Evolutionary conservation across 495 filamentous ascomycete genomes (phyloP).

Genomic region (Diplogelasinospora grovesii): DNA sequence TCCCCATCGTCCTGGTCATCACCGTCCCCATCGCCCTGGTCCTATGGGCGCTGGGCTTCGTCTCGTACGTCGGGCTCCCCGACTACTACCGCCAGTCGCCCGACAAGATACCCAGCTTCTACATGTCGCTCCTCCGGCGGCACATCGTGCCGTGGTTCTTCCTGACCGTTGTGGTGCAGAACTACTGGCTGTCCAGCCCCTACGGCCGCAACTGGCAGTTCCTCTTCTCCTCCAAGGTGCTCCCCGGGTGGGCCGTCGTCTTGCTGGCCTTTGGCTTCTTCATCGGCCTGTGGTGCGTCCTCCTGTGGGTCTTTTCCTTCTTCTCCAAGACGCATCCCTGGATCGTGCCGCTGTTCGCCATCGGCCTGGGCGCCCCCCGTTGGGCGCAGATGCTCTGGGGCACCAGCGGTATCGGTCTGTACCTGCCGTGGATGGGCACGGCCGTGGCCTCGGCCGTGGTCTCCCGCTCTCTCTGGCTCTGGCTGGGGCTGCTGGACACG

Average conservation of each 20-base stretch:
- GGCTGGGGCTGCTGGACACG: conserved; percentile 54
- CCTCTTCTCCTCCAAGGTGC: conserved; percentile 43
- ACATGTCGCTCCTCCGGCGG: conserved; percentile 47
- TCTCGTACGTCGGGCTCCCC: conserved; percentile 52
- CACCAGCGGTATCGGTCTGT: conserved; percentile 46
- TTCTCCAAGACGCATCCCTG: conserved; percentile 49
- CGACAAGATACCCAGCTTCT: conserved; percentile 58
- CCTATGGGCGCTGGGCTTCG: conserved; percentile 42
- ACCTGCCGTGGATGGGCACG: conserved; percentile 50
- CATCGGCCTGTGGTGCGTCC: conserved; percentile 48
- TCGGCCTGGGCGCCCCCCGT: conserved; percentile 53
- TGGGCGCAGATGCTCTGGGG: conserved; percentile 62
- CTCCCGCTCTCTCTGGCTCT: conserved; percentile 52
- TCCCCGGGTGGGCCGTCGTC: conserved; percentile 41
- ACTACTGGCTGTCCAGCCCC: conserved; percentile 53
- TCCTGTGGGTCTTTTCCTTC: conserved; percentile 42
- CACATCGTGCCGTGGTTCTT: conserved; percentile 43
- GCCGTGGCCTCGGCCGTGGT: conserved; percentile 40
- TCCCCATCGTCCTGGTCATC: conserved; percentile 37
- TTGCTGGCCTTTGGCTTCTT: conserved; percentile 45
- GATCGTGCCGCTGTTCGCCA: conserved; percentile 52
- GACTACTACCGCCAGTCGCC: conserved; percentile 62
- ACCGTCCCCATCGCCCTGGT: conserved; percentile 44
- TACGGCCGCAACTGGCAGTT: conserved; percentile 58
- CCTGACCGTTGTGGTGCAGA: conserved; percentile 55